phyloP scores from a whole-genome alignment of 805 yeast species.

The Teunomyces atbi region DNA sequence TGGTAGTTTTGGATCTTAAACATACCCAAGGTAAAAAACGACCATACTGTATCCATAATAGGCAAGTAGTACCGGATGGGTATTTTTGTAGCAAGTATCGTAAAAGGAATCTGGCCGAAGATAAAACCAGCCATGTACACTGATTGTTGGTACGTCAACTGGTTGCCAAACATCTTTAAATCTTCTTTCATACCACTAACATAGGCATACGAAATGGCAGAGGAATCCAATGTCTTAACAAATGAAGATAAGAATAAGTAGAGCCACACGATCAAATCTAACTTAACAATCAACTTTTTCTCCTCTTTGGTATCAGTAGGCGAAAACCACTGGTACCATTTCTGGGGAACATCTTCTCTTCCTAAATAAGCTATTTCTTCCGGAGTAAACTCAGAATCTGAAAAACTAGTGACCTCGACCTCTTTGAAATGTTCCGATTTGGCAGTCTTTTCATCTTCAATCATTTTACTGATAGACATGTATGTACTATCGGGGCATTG shows the following conservation, averaged over 20 bases:
- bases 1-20: conserved; percentile 14
- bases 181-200: conserved; percentile 19
- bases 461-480: too few relatives aligned
- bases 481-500: too few relatives aligned
- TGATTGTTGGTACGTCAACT: conserved; percentile 20
- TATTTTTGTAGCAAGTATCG: conserved; percentile 19
- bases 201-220: conserved; percentile 23
- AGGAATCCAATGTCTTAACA: conserved; percentile 24
- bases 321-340: conserved; percentile 30
- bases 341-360: conserved; percentile 13
- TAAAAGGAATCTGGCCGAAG: conserved; percentile 23
- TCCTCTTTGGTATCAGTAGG: conserved; percentile 25
- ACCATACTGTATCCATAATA: conserved; percentile 19
- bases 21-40: conserved; percentile 17
- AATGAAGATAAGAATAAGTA: conserved; percentile 24
- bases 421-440: not conserved
- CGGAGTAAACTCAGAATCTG: conserved; percentile 4
- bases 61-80: conserved; percentile 22
- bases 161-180: conserved; percentile 19
- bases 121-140: conserved; percentile 22
- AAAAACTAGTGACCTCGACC: not conserved
- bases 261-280: conserved; percentile 22
- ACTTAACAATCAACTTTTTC: conserved; percentile 21
- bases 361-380: conserved; percentile 13
- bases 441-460: not conserved